These are phyloP conservation scores for Hypsizygus ulmarius DNA, from an alignment of 1,284 basidiomycete genomes.

Conservation along the genomic window DNA sequence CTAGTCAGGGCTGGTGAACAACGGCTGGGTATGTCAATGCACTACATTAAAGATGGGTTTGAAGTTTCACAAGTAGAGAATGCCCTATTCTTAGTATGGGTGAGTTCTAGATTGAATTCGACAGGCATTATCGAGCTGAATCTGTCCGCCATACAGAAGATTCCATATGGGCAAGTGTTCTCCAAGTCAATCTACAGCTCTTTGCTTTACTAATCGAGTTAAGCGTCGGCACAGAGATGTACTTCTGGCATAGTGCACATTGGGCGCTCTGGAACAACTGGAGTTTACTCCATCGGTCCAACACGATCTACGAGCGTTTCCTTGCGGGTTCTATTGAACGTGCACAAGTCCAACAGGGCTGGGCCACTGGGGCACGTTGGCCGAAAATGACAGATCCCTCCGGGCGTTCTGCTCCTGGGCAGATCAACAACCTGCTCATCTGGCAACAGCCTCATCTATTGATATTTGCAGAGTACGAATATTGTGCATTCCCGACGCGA, in stretches of 20 bases:
- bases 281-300: conserved; percentile 48
- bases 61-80: too few species aligned
- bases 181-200: background rate
- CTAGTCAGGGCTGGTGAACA: conserved; percentile 56
- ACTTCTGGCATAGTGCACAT: conserved; percentile 58
- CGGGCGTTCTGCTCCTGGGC: conserved; percentile 53
- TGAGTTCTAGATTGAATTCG: conserved; percentile 13
- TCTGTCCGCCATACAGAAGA: conserved; percentile 34
- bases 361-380: conserved; percentile 53
- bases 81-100: conserved; percentile 26
- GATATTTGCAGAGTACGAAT: conserved; percentile 58
- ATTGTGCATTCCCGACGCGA: conserved; percentile 40
- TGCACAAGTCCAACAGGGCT: conserved; percentile 50
- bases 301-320: conserved; percentile 46
- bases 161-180: conserved; percentile 46
- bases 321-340: conserved; percentile 44
- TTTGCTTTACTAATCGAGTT: background rate
- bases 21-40: conserved; percentile 50
- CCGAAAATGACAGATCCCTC: conserved; percentile 63
- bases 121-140: background rate
- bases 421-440: conserved; percentile 62
- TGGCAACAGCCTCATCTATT: conserved; percentile 63
- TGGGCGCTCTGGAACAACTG: conserved; percentile 63
- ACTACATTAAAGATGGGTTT: too few species aligned
- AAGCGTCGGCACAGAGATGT: conserved; percentile 42